phyloP scores from a whole-genome alignment of 148 eudicot species.

The Vaccinium myrtillus region DNA sequence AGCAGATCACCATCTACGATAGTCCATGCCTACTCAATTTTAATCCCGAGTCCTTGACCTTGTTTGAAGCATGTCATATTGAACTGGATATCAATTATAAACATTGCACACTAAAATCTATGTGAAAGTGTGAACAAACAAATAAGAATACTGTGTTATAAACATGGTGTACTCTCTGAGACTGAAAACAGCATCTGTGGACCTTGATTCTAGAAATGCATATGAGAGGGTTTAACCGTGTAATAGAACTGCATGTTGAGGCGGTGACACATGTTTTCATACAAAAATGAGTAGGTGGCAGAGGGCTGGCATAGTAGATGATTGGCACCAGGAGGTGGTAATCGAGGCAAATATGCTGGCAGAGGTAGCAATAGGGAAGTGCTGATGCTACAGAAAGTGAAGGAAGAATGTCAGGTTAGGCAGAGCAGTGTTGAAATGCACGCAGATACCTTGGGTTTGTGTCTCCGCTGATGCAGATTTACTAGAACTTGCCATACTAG shows the following conservation, averaged over 20 bases:
- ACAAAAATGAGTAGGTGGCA: background rate
- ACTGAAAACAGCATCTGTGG: background rate
- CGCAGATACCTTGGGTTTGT: constrained; percentile 19
- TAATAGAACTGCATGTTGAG: background rate
- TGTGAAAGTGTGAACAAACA: background rate
- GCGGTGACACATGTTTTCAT: background rate
- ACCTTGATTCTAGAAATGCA: background rate
- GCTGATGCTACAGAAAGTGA: background rate
- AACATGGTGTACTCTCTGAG: background rate
- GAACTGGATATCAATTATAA: background rate
- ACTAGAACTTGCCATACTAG: constrained; percentile 28
- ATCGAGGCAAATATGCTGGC: background rate
- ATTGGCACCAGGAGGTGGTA: background rate
- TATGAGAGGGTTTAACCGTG: background rate
- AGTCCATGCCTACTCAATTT: background rate
- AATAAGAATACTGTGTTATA: background rate
- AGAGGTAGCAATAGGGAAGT: constrained; percentile 3
- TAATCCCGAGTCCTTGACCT: background rate
- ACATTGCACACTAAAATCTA: background rate
- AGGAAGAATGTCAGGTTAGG: background rate
- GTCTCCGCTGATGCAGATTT: constrained; percentile 22
- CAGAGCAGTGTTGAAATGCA: background rate
- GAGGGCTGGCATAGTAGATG: background rate
- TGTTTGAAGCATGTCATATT: background rate
- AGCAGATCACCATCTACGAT: background rate